phyloP scores from a whole-genome alignment of 2,329 filamentous ascomycete genomes.

The Venturia nashicola region DNA sequence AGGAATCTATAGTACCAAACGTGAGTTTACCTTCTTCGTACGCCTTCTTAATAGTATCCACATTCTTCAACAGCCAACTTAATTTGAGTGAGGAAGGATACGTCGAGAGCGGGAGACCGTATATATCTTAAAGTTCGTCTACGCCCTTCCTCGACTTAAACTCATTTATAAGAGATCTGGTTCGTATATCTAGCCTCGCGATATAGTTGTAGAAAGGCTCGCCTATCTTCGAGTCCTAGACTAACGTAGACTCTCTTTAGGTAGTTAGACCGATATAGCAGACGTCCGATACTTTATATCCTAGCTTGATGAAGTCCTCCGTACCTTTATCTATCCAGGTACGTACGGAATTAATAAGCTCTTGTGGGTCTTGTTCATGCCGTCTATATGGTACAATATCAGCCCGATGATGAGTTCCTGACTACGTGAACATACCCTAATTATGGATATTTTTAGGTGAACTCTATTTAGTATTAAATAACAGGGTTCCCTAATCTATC shows the following conservation, averaged over 20 bases:
- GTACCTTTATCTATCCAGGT: conserved; percentile 68
- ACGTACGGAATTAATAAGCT: conserved; percentile 63
- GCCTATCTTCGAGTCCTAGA: conserved; percentile 73
- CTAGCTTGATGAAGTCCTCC: conserved; percentile 56
- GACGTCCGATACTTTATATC: conserved; percentile 56
- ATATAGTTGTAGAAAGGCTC: conserved; percentile 74
- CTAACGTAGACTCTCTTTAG: conserved; percentile 77
- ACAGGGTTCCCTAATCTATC: conserved; percentile 65
- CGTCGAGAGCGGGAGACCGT: conserved; percentile 74
- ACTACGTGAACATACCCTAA: conserved; percentile 53
- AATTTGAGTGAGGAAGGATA: conserved; percentile 83
- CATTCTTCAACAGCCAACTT: conserved; percentile 66
- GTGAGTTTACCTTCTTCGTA: conserved; percentile 66
- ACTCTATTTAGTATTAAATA: conserved; percentile 76
- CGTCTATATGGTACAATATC: conserved; percentile 42
- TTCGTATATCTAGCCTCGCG: conserved; percentile 83
- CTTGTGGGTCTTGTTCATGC: conserved; percentile 79
- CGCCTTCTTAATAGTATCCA: conserved; percentile 54
- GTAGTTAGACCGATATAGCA: conserved; percentile 77
- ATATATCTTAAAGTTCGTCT: conserved; percentile 56
- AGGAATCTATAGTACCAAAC: conserved; percentile 81
- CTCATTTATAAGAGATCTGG: conserved; percentile 62
- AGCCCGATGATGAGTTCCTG: conserved; percentile 1
- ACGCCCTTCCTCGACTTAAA: conserved; percentile 56
- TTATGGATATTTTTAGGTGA: conserved; percentile 71